These are phyloP conservation scores for Magnaporthales sp. DNA, from an alignment of 2,329 filamentous ascomycete genomes.

Conservation along the genomic window DNA sequence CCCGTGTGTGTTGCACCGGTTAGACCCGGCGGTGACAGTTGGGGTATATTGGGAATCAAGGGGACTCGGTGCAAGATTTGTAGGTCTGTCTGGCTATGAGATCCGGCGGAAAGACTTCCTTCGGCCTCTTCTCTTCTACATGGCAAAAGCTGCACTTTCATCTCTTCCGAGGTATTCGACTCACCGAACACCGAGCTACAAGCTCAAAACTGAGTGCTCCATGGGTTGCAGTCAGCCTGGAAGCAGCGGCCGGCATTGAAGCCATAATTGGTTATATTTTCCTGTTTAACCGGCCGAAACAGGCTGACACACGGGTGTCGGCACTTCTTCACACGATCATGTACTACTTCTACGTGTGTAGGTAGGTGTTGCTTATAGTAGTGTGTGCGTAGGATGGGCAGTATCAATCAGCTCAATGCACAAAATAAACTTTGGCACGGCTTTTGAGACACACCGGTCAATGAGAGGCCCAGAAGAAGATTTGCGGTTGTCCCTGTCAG, in stretches of 20 bases:
- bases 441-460: neutral
- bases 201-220: slow-evolving; percentile 21
- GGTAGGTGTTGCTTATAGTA: neutral
- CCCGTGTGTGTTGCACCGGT: neutral
- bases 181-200: slow-evolving; percentile 16
- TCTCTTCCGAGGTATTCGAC: neutral
- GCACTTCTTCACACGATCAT: neutral
- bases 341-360: neutral
- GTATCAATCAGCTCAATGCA: neutral
- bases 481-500: neutral
- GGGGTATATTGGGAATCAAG: too few species aligned
- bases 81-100: too few species aligned
- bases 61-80: too few species aligned
- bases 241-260: slow-evolving; percentile 7
- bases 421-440: neutral
- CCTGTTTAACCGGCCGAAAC: neutral
- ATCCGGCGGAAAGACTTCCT: neutral
- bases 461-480: neutral
- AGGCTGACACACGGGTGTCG: neutral
- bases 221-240: slow-evolving; percentile 15
- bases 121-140: neutral
- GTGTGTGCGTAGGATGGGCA: neutral
- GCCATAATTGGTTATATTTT: slow-evolving; percentile 14
- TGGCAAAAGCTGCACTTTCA: neutral
- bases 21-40: neutral